Evolutionary conservation across 176 grass and related monocot genomes (phyloP), one percentile per base, ranked within the genome.

Genomic region (Poa pratensis): DNA sequence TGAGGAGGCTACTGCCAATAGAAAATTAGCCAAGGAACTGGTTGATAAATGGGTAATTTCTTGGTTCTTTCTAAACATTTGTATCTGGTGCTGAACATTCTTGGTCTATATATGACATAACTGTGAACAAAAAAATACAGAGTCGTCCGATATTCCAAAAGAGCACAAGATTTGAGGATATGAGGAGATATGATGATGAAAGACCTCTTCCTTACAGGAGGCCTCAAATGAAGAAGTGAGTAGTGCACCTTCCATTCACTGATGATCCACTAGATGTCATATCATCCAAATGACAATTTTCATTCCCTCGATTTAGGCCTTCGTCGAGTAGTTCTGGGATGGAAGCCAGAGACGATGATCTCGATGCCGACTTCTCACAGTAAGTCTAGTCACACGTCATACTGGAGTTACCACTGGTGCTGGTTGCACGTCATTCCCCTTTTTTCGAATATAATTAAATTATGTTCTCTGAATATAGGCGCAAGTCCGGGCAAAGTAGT

Each of bases 111-210:
- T 74, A 74, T 30, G 26, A 71, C 37, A 86, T 15, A 35, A 77
- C 34, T 60, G 16, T 85, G 57, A 80, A 27, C 35, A 65, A 63
- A 63, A 16, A 87, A 64, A 66, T 86, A 17, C 83, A 98, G 96
- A 94, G 91, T 84, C 96, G 96, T 52, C 90, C 93, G 51, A 98
- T 98, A 94, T 98, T 98, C 85, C 94, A 98, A 71, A 98, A 98
- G 81, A 98, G 93, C 73, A 95, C 88, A n/a, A 90, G 96, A 65
- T 96, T 94, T 87, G 96, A 98, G 71, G 96, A 98, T 71, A 98
- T 98, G 93, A 92, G 84, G 75, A 84, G 78, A 42, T 92, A 81
- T 81, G 96, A 98, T 22, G 93, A 91, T 86, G 91, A 90, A 87
- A 85, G 88, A 75, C 84, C 55, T 58, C 86, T 49, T 51, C 93